These are phyloP conservation scores for Magnolia changhungtana DNA, from an alignment of 164 flowering plant genomes.

Conservation along the genomic window DNA sequence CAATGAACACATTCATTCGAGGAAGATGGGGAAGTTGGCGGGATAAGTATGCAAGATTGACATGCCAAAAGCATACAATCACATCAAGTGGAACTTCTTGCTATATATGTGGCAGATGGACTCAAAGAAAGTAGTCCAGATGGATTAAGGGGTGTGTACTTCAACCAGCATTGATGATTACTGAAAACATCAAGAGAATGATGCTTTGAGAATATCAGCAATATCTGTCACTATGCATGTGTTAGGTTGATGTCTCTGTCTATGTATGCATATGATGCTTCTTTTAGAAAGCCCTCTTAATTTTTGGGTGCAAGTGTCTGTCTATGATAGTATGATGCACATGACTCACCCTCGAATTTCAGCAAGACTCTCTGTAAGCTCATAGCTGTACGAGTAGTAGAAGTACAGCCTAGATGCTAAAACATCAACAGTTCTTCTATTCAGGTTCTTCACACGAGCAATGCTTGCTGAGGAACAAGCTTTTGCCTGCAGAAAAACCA, in stretches of 20 bases:
- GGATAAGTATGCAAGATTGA: no score
- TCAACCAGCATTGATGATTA: no score
- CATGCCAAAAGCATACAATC: no score
- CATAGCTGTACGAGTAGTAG: slow-evolving; percentile 84
- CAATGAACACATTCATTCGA: no score
- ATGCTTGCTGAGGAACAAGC: slow-evolving; percentile 84
- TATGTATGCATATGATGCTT: not conserved
- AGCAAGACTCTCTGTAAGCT: slow-evolving; percentile 87
- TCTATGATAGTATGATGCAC: not conserved
- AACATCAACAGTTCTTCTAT: slow-evolving; percentile 74
- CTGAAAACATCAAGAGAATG: not conserved
- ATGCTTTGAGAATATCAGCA: not conserved
- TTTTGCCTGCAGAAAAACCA: slow-evolving; percentile 60
- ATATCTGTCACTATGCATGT: not conserved
- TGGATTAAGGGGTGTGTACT: no score
- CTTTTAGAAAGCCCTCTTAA: not conserved
- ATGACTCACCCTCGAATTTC: slow-evolving; percentile 86
- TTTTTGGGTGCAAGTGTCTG: not conserved
- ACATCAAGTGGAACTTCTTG: not conserved
- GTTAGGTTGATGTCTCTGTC: no score
- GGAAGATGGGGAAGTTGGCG: no score
- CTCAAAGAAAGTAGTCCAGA: no score
- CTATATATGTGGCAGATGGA: no score
- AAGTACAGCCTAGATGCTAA: slow-evolving; percentile 84
- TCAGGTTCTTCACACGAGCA: slow-evolving; percentile 67